These are phyloP conservation scores for Vitis amurensis DNA, from an alignment of 164 flowering plant species.

Conservation along the genomic window DNA sequence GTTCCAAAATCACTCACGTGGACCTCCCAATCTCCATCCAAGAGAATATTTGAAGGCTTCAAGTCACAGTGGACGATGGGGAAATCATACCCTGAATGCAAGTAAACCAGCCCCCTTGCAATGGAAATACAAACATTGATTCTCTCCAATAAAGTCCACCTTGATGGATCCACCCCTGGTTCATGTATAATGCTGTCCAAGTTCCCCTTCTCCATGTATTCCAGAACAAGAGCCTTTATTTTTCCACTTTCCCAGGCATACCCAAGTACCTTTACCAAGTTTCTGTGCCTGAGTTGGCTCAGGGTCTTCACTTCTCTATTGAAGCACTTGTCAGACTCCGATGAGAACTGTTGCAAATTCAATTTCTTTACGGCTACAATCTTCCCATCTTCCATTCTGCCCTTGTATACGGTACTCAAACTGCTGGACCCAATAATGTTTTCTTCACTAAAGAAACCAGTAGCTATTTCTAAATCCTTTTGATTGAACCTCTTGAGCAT, in stretches of 20 bases:
- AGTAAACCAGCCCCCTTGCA: constrained; percentile 65
- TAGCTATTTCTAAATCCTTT: constrained; percentile 58
- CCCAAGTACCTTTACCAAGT: constrained; percentile 73
- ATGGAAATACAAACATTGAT: constrained; percentile 49
- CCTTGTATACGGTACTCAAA: constrained; percentile 79
- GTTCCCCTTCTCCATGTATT: constrained; percentile 83
- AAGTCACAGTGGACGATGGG: constrained; percentile 83
- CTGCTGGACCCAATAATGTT: constrained; percentile 62
- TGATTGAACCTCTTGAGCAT: constrained; percentile 49
- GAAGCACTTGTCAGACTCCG: constrained; percentile 62
- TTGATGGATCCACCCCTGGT: constrained; percentile 25
- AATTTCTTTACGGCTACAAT: constrained; percentile 60
- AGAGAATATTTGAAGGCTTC: constrained; percentile 79
- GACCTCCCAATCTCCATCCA: constrained; percentile 59
- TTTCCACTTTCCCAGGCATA: constrained; percentile 83
- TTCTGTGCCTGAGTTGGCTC: constrained; percentile 61
- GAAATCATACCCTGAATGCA: constrained; percentile 66
- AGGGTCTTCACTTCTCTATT: constrained; percentile 62
- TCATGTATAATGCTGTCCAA: constrained; percentile 67
- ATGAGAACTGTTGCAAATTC: constrained; percentile 53
- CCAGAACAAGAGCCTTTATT: constrained; percentile 68
- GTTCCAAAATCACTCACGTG: constrained; percentile 95
- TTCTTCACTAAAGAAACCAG: constrained; percentile 45
- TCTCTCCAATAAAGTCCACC: constrained; percentile 56
- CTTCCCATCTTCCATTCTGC: constrained; percentile 50